phyloP scores from a whole-genome alignment of 148 eudicot genomes.

The Silene conica region DNA sequence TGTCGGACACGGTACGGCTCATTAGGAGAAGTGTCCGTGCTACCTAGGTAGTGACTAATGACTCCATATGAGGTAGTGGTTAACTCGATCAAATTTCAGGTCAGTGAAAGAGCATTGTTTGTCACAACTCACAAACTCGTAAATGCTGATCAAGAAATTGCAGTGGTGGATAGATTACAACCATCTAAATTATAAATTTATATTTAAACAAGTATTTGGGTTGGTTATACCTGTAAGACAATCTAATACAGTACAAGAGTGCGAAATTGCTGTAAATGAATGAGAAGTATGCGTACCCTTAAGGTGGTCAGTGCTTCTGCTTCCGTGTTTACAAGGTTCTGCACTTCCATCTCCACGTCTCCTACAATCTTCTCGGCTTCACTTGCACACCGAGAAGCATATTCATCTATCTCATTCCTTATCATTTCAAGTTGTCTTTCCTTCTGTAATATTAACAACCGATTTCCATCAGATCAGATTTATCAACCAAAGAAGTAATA shows the following conservation, averaged over 20 bases:
- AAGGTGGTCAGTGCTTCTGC: conserved; percentile 58
- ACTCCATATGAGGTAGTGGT: too few relatives aligned
- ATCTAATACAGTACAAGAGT: background rate
- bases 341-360: conserved; percentile 45
- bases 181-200: too few relatives aligned
- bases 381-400: conserved; percentile 49
- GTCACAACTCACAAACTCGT: too few relatives aligned
- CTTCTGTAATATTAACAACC: conserved; percentile 32
- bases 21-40: too few relatives aligned
- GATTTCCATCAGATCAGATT: conserved; percentile 14
- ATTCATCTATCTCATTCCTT: conserved; percentile 51
- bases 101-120: too few relatives aligned
- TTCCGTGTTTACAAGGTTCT: conserved; percentile 45
- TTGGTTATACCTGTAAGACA: background rate
- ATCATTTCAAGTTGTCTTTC: conserved; percentile 41
- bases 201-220: background rate
- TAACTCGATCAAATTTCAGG: too few relatives aligned
- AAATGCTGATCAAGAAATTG: too few relatives aligned
- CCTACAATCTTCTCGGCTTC: conserved; percentile 54
- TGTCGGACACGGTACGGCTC: too few relatives aligned
- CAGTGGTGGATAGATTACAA: too few relatives aligned
- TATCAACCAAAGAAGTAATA: background rate
- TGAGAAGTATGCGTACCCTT: conserved; percentile 47
- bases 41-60: too few relatives aligned
- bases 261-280: background rate